Percentiles rank a stretch among this genome's conserved stretches.
These are phyloP conservation scores for Acanthamoeba sp. DNA, from an alignment of 208 protist genomes.

Conservation along the genomic window DNA sequence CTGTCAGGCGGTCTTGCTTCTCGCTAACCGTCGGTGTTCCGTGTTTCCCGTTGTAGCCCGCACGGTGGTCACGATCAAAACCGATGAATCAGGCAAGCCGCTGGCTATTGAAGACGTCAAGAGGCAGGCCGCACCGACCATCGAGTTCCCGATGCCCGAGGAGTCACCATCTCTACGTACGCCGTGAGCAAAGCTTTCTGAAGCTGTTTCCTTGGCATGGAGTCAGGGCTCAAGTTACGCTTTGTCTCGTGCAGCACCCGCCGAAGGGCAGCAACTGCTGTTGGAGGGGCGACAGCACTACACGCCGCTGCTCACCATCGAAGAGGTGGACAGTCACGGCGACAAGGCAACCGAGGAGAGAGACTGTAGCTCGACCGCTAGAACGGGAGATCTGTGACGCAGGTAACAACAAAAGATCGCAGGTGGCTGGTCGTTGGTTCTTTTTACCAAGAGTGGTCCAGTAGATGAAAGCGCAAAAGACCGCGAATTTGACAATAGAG, in stretches of 20 bases:
- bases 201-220: too few relatives aligned
- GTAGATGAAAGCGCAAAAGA: too few relatives aligned
- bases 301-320: constrained; percentile 22
- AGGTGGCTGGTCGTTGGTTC: too few relatives aligned
- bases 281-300: neutral
- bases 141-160: constrained; percentile 39
- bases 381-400: too few relatives aligned
- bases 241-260: too few relatives aligned
- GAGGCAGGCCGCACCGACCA: neutral
- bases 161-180: neutral
- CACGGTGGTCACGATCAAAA: neutral
- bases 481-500: too few relatives aligned
- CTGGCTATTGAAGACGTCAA: constrained; percentile 53
- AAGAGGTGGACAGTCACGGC: neutral
- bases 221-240: too few relatives aligned
- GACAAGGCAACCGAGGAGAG: too few relatives aligned
- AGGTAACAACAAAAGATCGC: too few relatives aligned
- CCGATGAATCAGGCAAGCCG: constrained; percentile 1
- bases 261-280: neutral
- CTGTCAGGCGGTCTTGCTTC: neutral
- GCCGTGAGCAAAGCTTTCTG: neutral
- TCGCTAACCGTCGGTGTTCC: too few relatives aligned
- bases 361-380: too few relatives aligned
- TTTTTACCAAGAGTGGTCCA: too few relatives aligned
- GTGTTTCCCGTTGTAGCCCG: neutral